Conservation (phyloP, 495 filamentous ascomycete genomes). For the Xylaria palmicola region DNA sequence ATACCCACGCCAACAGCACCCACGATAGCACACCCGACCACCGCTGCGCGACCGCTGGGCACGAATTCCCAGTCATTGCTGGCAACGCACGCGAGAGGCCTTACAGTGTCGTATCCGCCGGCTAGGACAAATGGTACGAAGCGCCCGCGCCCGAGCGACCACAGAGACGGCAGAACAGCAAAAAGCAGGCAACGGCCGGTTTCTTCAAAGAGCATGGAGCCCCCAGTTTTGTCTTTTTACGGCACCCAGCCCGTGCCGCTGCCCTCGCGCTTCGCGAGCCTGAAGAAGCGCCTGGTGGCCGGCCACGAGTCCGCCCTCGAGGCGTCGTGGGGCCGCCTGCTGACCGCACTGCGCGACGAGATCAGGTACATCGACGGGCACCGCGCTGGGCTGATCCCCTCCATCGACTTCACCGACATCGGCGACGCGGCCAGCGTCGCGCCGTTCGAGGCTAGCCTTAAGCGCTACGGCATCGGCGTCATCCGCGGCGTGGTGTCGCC, state of each 20-base stretch:
- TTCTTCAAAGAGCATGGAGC: slow-evolving; percentile 57
- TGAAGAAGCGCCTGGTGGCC: slow-evolving; percentile 65
- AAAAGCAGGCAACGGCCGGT: slow-evolving; percentile 31
- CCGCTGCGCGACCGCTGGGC: slow-evolving; percentile 12
- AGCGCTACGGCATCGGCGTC: slow-evolving; percentile 65
- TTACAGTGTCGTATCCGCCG: slow-evolving; percentile 1
- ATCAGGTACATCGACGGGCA: slow-evolving; percentile 52
- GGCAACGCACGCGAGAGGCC: slow-evolving; percentile 17
- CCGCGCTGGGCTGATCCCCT: slow-evolving; percentile 58
- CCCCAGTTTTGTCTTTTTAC: slow-evolving; percentile 72
- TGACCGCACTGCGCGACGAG: slow-evolving; percentile 58
- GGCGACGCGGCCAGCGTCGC: slow-evolving; percentile 48
- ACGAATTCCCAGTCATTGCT: slow-evolving; percentile 17
- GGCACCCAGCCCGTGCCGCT: slow-evolving; percentile 73
- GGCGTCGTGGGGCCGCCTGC: slow-evolving; percentile 70
- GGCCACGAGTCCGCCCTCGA: slow-evolving; percentile 66
- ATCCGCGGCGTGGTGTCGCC: slow-evolving; percentile 63
- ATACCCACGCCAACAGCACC: slow-evolving; percentile 22
- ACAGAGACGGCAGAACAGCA: slow-evolving; percentile 29
- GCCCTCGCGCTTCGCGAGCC: slow-evolving; percentile 70
- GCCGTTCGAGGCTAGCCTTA: slow-evolving; percentile 54
- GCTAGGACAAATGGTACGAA: slow-evolving; percentile 29
- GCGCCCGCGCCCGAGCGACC: slow-evolving; percentile 28
- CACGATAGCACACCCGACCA: slow-evolving; percentile 15
- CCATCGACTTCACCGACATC: slow-evolving; percentile 62